A percentile compares a stretch with the other conserved stretches of the same genome.
Evolutionary conservation across 371 early-diverging fungal species (phyloP).

Genomic region (Chytridiales sp.): DNA sequence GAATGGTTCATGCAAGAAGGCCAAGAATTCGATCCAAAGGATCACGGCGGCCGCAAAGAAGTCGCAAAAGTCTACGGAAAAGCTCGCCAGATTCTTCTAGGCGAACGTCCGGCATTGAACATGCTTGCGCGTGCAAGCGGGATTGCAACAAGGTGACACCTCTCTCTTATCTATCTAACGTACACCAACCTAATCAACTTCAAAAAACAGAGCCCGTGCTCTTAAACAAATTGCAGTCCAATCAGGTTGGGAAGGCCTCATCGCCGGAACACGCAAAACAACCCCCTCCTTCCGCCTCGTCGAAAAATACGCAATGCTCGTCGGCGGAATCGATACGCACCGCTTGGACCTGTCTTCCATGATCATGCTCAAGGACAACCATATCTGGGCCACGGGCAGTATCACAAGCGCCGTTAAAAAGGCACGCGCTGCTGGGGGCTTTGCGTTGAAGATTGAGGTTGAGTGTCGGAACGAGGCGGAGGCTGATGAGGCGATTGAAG

Average conservation of each 20-base stretch:
- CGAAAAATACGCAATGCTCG: constrained; percentile 96
- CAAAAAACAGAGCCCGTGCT: constrained; percentile 51
- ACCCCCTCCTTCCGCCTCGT: constrained; percentile 97
- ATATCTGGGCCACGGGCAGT: constrained; percentile 93
- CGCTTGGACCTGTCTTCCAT: constrained; percentile 94
- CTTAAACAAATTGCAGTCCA: constrained; percentile 68
- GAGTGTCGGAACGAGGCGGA: constrained; percentile 91
- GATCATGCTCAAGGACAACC: constrained; percentile 99
- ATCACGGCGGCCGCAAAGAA: constrained; percentile 54
- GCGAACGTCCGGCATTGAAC: constrained; percentile 94
- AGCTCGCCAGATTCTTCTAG: constrained; percentile 83
- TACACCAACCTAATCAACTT: too few species aligned
- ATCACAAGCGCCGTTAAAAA: constrained; percentile 84
- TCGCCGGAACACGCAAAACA: constrained; percentile 97
- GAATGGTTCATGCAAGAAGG: constrained; percentile 86
- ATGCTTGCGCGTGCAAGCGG: constrained; percentile 92
- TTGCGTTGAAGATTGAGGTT: constrained; percentile 94
- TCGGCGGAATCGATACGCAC: constrained; percentile 95
- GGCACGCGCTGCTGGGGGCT: constrained; percentile 84
- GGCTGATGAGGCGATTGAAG: constrained; percentile 94
- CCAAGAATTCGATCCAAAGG: constrained; percentile 55
- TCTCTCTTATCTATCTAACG: too few species aligned
- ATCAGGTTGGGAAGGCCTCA: constrained; percentile 77
- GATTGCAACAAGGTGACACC: constrained; percentile 73
- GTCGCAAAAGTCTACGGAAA: constrained; percentile 84